A percentile compares a stretch with the other conserved stretches of the same genome.
phyloP scores from a whole-genome alignment of 2,329 filamentous ascomycete species.

The Pestalotiopsis sp. region DNA sequence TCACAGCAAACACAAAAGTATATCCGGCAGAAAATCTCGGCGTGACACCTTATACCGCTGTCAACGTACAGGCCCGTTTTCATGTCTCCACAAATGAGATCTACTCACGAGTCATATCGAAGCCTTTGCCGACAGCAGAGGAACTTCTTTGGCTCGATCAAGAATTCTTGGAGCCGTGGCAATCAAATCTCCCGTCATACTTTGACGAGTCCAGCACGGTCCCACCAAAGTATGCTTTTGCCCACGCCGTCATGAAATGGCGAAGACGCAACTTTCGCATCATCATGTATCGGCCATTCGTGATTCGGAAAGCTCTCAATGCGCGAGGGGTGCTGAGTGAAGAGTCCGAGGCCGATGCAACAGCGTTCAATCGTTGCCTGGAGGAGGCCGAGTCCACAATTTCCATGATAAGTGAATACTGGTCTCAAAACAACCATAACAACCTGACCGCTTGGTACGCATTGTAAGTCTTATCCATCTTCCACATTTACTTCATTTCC shows the following conservation, averaged over 20 bases:
- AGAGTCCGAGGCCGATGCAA: slow-evolving; percentile 21
- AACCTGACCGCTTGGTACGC: slow-evolving; percentile 47
- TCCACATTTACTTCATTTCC: background rate
- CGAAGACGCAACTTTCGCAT: slow-evolving; percentile 47
- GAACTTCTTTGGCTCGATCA: slow-evolving; percentile 45
- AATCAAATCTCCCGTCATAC: slow-evolving; percentile 36
- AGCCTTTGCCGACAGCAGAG: slow-evolving; percentile 41
- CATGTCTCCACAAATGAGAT: slow-evolving; percentile 47
- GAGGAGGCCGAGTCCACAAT: slow-evolving; percentile 44
- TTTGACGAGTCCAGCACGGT: slow-evolving; percentile 36
- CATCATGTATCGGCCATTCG: slow-evolving; percentile 50
- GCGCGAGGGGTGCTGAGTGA: slow-evolving; percentile 21
- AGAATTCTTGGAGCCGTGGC: slow-evolving; percentile 41
- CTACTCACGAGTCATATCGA: slow-evolving; percentile 48
- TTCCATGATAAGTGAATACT: slow-evolving; percentile 39
- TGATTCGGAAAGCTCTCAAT: slow-evolving; percentile 40
- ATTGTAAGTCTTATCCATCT: slow-evolving; percentile 26
- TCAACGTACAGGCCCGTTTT: slow-evolving; percentile 46
- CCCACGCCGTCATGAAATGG: slow-evolving; percentile 46
- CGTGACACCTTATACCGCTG: slow-evolving; percentile 46
- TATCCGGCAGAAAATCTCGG: slow-evolving; percentile 37
- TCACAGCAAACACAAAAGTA: slow-evolving; percentile 37
- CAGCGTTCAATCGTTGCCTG: slow-evolving; percentile 40
- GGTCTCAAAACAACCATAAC: slow-evolving; percentile 38
- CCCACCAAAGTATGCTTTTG: slow-evolving; percentile 39